phyloP scores from a whole-genome alignment of 441 rosid species.

The Sinapis alba region DNA sequence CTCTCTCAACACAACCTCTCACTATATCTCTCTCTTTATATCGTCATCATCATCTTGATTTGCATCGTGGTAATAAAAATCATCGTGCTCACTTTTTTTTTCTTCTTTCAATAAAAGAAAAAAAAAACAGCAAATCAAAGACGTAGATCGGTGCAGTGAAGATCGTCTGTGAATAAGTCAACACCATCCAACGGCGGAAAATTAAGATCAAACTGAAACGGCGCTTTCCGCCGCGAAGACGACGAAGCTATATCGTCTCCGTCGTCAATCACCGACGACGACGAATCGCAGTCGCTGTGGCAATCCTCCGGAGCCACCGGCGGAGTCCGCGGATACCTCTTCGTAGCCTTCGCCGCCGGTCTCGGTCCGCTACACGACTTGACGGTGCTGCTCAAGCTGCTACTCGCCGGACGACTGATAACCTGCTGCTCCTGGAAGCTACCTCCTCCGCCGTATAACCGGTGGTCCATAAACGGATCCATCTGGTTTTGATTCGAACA shows the following conservation, averaged over 20 bases:
- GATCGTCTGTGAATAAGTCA: conserved; percentile 56
- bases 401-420: conserved; percentile 69
- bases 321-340: conserved; percentile 61
- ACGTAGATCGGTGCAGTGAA: conserved; percentile 74
- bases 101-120: conserved; percentile 35
- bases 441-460: conserved; percentile 45
- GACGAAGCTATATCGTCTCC: conserved; percentile 51
- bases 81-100: conserved; percentile 14
- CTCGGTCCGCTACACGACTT: conserved; percentile 91
- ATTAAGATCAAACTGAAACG: conserved; percentile 80
- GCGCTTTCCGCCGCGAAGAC: conserved; percentile 37
- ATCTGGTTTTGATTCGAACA: conserved; percentile 35
- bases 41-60: conserved; percentile 20
- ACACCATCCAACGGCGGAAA: conserved; percentile 78
- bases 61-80: conserved; percentile 9
- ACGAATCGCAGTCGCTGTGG: conserved; percentile 91
- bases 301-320: conserved; percentile 76
- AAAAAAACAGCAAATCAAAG: conserved; percentile 59
- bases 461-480: conserved; percentile 52
- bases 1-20: conserved; percentile 33
- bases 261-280: conserved; percentile 82
- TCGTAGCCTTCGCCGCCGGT: conserved; percentile 31
- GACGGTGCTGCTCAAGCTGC: conserved; percentile 96
- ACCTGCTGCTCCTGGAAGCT: conserved; percentile 35
- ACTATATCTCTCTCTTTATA: conserved; percentile 1